Percentiles rank a stretch among this genome's conserved stretches.
These are phyloP conservation scores for Penicillium sp. DNA, from an alignment of 2,329 filamentous ascomycete species.

Conservation along the genomic window DNA sequence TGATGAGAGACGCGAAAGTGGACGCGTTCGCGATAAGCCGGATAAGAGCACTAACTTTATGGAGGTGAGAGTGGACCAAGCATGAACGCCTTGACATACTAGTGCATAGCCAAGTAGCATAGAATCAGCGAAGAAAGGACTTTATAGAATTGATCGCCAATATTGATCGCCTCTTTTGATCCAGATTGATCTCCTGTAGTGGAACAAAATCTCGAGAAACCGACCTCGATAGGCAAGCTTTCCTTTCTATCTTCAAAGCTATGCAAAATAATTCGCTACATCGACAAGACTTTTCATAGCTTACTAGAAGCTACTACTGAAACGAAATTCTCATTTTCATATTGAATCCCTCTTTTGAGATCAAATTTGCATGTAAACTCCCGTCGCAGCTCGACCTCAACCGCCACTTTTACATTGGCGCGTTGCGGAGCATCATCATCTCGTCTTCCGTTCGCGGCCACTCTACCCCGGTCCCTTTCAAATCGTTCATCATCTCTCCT, in stretches of 20 bases:
- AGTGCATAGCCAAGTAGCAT: no score
- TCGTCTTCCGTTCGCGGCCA: not conserved
- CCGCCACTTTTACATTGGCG: not conserved
- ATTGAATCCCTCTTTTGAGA: not conserved
- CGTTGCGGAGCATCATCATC: not conserved
- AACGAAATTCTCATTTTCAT: no score
- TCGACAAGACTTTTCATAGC: no score
- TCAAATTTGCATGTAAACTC: not conserved
- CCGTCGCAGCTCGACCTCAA: not conserved
- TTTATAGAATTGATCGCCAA: no score
- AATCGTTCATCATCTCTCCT: not conserved
- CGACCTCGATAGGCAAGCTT: no score
- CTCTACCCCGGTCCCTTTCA: not conserved
- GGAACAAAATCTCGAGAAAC: no score
- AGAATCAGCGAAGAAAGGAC: no score
- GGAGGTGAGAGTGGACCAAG: not conserved
- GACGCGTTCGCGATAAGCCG: slow-evolving; percentile 31
- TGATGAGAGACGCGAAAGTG: slow-evolving; percentile 31
- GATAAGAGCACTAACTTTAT: not conserved
- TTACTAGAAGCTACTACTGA: no score
- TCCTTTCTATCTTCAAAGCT: no score
- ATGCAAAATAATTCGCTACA: no score
- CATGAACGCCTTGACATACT: not conserved
- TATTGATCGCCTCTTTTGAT: no score
- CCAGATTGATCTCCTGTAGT: no score